These are phyloP conservation scores for Solanum hybrid DNA, from an alignment of 305 asterid genomes.

Conservation along the genomic window DNA sequence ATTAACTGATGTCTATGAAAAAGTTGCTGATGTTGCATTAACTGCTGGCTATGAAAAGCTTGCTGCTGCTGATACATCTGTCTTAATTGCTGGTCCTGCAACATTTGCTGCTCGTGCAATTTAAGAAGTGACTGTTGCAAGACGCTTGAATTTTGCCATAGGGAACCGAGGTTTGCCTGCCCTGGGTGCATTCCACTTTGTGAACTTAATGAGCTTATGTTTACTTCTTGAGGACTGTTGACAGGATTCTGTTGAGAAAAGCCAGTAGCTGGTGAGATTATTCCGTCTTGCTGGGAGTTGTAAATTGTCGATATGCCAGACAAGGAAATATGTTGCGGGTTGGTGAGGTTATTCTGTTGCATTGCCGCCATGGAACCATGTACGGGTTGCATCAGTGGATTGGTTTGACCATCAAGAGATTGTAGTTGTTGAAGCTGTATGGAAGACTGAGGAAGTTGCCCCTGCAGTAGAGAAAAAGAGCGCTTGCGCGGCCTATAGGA, in stretches of 20 bases:
- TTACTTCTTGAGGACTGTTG: neutral
- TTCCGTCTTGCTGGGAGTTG: neutral
- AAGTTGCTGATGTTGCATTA: slow-evolving; percentile 38
- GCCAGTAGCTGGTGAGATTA: neutral
- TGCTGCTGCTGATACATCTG: slow-evolving; percentile 57
- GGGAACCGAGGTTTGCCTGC: slow-evolving; percentile 21
- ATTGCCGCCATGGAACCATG: neutral
- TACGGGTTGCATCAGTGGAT: neutral
- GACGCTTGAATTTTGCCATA: slow-evolving; percentile 51
- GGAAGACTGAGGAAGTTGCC: neutral
- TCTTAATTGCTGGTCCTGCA: slow-evolving; percentile 56
- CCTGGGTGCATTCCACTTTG: neutral
- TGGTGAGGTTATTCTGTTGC: neutral
- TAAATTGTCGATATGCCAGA: neutral
- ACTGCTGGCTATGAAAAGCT: slow-evolving; percentile 46
- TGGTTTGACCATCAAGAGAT: neutral
- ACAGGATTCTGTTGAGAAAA: neutral
- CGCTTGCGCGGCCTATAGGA: neutral
- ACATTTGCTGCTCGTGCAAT: slow-evolving; percentile 69
- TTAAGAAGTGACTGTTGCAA: slow-evolving; percentile 65
- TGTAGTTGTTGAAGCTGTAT: neutral
- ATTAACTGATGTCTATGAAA: slow-evolving; percentile 53
- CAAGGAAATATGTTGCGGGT: neutral
- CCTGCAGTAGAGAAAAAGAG: neutral
- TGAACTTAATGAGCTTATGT: neutral